Conservation (phyloP, 1,284 basidiomycete genomes). For the Peniophora sp. region DNA sequence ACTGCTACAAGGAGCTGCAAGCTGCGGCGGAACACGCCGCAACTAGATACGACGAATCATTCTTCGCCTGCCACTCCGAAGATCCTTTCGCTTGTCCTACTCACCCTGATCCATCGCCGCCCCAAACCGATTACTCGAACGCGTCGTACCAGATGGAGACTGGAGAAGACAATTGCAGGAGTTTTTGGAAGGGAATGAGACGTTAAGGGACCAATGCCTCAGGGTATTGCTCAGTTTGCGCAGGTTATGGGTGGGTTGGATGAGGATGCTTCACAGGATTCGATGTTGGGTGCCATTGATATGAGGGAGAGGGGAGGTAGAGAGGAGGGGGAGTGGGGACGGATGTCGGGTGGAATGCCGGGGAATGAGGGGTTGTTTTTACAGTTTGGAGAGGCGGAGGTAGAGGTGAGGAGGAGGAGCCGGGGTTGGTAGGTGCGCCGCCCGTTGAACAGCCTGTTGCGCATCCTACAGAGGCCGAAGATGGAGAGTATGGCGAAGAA, state of each 20-base stretch:
- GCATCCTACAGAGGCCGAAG: too few species aligned
- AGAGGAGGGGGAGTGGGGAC: constrained; percentile 1
- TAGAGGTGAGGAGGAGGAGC: constrained; percentile 20
- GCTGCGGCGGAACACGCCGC: too few species aligned
- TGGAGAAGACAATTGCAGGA: constrained; percentile 51
- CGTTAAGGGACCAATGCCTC: constrained; percentile 51
- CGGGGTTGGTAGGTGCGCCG: constrained; percentile 18
- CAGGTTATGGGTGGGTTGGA: constrained; percentile 48
- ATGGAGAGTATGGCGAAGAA: constrained; percentile 11
- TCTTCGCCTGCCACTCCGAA: too few species aligned
- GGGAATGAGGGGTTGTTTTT: constrained; percentile 17
- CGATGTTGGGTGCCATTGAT: too few species aligned
- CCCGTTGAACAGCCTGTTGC: constrained; percentile 10
- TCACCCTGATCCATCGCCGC: constrained; percentile 34
- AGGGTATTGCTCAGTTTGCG: constrained; percentile 56
- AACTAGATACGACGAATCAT: too few species aligned
- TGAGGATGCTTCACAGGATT: too few species aligned
- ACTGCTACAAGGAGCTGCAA: too few species aligned
- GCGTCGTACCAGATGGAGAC: constrained; percentile 47
- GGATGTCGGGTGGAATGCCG: constrained; percentile 21
- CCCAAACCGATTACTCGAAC: constrained; percentile 40
- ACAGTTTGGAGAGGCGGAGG: constrained; percentile 18
- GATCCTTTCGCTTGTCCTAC: constrained; percentile 26
- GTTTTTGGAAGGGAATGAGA: constrained; percentile 49
- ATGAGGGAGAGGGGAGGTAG: constrained; percentile 13